These are phyloP conservation scores for Salinomyces thailandicus DNA, from an alignment of 2,329 filamentous ascomycete species.

Conservation along the genomic window DNA sequence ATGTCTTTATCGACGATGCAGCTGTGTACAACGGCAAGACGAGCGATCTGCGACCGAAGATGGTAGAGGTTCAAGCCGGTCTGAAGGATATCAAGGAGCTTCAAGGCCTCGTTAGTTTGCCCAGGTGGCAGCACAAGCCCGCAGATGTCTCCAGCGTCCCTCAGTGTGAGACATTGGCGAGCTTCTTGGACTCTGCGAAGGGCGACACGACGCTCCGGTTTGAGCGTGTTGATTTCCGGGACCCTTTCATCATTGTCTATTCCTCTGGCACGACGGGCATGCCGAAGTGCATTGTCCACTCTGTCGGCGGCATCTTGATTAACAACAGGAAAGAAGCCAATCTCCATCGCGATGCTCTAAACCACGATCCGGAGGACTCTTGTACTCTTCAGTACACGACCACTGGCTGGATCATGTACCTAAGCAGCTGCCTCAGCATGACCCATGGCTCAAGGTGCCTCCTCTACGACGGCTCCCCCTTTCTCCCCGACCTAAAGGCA, in stretches of 20 bases:
- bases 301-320: conserved; percentile 53
- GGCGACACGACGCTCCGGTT: conserved; percentile 40
- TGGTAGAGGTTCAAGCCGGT: conserved; percentile 53
- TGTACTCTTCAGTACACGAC: conserved; percentile 50
- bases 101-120: conserved; percentile 52
- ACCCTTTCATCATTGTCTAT: conserved; percentile 64
- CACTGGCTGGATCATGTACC: conserved; percentile 85
- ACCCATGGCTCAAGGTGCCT: conserved; percentile 51
- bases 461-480: conserved; percentile 77
- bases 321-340: conserved; percentile 51
- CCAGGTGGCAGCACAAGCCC: conserved; percentile 49
- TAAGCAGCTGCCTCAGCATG: conserved; percentile 49
- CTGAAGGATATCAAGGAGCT: conserved; percentile 53
- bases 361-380: conserved; percentile 21
- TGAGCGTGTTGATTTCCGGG: conserved; percentile 54
- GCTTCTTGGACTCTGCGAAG: conserved; percentile 32
- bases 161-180: conserved; percentile 33
- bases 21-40: conserved; percentile 70
- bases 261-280: conserved; percentile 39
- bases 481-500: conserved; percentile 55
- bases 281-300: conserved; percentile 80
- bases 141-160: conserved; percentile 49
- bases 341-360: conserved; percentile 40
- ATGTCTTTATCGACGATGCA: conserved; percentile 74
- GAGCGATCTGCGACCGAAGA: conserved; percentile 62